These are phyloP conservation scores for Lentinula sp. DNA, from an alignment of 768 basidiomycete genomes.

Conservation along the genomic window DNA sequence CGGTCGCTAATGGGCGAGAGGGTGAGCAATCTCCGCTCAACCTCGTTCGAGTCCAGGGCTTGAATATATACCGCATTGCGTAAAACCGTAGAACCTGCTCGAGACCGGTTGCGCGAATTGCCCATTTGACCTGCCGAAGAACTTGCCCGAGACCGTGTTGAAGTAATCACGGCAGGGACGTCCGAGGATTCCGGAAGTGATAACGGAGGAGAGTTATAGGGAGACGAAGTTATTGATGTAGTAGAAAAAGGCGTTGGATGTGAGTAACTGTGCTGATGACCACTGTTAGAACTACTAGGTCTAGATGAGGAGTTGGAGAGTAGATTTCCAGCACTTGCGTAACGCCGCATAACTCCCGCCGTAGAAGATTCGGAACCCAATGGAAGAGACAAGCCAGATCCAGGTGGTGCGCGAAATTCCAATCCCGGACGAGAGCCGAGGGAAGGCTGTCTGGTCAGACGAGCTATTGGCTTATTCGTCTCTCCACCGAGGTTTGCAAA, in stretches of 20 bases:
- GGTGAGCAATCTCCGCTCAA: background rate
- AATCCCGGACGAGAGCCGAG: background rate
- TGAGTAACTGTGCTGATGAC: conserved; percentile 1
- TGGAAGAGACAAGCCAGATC: background rate
- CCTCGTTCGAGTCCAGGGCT: conserved; percentile 2
- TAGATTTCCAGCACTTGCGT: conserved; percentile 4
- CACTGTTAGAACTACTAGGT: background rate
- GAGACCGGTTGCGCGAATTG: background rate
- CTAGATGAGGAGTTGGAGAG: background rate
- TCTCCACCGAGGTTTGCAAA: background rate
- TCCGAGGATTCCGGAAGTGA: background rate
- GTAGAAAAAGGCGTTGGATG: conserved; percentile 3
- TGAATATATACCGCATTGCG: conserved; percentile 5
- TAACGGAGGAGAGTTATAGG: background rate
- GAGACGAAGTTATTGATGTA: background rate
- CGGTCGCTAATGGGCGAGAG: background rate
- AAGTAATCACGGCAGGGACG: background rate
- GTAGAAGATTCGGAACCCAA: background rate
- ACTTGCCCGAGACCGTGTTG: background rate
- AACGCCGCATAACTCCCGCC: background rate
- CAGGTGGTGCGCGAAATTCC: background rate
- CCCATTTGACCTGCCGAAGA: background rate
- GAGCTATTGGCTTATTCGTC: background rate
- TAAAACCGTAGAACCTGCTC: background rate
- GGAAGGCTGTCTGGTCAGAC: conserved; percentile 2